phyloP scores from a whole-genome alignment of 306 rosid species.

The Cucurbita pepo region DNA sequence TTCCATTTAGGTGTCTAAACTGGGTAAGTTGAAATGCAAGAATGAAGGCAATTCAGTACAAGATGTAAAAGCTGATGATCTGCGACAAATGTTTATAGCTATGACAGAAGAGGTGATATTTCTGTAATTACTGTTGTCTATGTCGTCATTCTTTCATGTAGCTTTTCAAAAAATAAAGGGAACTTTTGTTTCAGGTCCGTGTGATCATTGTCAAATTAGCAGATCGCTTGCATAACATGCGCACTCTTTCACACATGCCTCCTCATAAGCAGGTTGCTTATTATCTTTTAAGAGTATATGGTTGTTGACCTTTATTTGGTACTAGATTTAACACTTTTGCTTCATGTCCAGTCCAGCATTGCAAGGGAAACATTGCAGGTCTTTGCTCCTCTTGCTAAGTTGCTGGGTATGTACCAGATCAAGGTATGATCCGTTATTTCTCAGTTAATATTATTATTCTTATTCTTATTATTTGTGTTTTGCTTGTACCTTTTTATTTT shows the following conservation, averaged over 20 bases:
- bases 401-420: conserved; percentile 97
- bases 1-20: conserved; percentile 69
- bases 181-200: conserved; percentile 58
- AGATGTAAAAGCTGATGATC: conserved; percentile 98
- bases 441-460: background rate
- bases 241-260: conserved; percentile 95
- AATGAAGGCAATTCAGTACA: conserved; percentile 59
- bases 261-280: conserved; percentile 81
- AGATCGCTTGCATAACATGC: conserved; percentile 94
- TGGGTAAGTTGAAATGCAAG: conserved; percentile 85
- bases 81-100: conserved; percentile 93
- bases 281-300: conserved; percentile 12
- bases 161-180: conserved; percentile 13
- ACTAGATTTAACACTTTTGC: conserved; percentile 10
- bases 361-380: conserved; percentile 93
- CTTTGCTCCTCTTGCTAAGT: conserved; percentile 98
- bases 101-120: conserved; percentile 91
- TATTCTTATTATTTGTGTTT: background rate
- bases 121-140: conserved; percentile 9
- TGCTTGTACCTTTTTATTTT: background rate
- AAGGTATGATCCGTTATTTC: conserved; percentile 41
- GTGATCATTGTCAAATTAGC: conserved; percentile 95
- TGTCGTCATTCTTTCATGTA: conserved; percentile 5
- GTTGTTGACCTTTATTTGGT: conserved; percentile 3
- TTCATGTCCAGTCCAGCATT: conserved; percentile 63